Evolutionary conservation across 306 rosid genomes (phyloP).

Genomic region (Nissolia schottii): DNA sequence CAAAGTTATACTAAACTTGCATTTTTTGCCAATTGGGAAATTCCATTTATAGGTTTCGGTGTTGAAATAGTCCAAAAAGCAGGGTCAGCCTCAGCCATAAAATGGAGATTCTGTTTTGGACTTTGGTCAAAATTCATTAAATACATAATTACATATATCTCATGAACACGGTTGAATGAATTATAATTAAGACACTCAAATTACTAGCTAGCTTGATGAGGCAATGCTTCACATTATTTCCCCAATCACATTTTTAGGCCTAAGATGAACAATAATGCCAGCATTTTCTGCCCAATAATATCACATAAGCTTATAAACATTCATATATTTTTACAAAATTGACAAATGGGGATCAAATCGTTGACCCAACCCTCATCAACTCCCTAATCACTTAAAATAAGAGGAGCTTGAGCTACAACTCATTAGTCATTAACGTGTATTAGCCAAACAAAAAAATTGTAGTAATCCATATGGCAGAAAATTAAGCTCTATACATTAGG

Average conservation of each 20-base stretch:
- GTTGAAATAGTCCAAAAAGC: slow-evolving; percentile 30
- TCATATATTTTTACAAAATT: background rate
- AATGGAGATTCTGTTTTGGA: no score
- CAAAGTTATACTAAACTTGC: slow-evolving; percentile 12
- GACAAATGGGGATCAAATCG: no score
- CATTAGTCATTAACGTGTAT: no score
- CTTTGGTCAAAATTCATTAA: slow-evolving; percentile 14
- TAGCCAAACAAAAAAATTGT: background rate
- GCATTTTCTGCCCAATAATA: background rate
- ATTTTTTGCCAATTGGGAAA: background rate
- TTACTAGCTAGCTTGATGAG: background rate
- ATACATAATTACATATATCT: no score
- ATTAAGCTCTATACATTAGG: background rate
- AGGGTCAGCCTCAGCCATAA: no score
- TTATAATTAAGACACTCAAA: background rate
- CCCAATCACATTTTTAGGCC: background rate
- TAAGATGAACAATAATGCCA: slow-evolving; percentile 5
- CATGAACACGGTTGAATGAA: background rate
- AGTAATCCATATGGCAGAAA: background rate
- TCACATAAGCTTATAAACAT: background rate
- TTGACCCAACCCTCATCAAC: no score
- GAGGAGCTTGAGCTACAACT: no score
- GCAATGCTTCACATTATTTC: background rate
- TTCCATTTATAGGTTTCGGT: slow-evolving; percentile 22
- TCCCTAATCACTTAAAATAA: no score